Conservation (phyloP, 495 filamentous ascomycete genomes). For the Penicillium paradoxum region DNA sequence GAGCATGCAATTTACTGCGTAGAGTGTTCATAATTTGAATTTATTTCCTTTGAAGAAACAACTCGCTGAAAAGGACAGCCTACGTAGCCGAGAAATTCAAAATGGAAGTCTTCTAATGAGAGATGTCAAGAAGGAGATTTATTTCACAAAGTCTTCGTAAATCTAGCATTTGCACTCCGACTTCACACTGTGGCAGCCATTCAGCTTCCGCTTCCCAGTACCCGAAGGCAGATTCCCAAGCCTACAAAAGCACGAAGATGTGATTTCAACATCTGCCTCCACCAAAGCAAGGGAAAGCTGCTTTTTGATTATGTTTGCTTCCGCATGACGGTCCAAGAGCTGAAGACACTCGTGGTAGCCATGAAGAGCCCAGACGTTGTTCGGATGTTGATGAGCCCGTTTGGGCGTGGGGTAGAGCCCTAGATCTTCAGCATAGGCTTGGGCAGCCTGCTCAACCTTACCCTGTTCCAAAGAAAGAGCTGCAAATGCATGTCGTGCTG, state of each 20-base stretch:
- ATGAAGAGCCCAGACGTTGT: constrained; percentile 62
- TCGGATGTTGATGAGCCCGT: constrained; percentile 52
- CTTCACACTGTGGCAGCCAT: constrained; percentile 10
- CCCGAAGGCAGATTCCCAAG: constrained; percentile 13
- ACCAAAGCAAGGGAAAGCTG: constrained; percentile 46
- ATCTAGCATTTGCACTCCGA: constrained; percentile 7
- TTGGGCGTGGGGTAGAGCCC: constrained; percentile 49
- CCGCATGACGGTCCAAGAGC: constrained; percentile 39
- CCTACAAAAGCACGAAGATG: constrained; percentile 56
- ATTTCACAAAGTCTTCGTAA: neutral
- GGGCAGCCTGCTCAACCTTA: constrained; percentile 45
- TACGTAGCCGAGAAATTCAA: too few relatives aligned
- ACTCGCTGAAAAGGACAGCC: too few relatives aligned
- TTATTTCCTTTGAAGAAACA: too few relatives aligned
- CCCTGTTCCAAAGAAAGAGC: constrained; percentile 57
- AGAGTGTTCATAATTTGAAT: too few relatives aligned
- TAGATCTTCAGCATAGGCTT: constrained; percentile 54
- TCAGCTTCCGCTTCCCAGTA: constrained; percentile 2
- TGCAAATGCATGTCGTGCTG: constrained; percentile 57
- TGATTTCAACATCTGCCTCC: constrained; percentile 52
- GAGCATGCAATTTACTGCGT: too few relatives aligned
- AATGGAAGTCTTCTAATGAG: too few relatives aligned
- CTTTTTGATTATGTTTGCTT: constrained; percentile 45
- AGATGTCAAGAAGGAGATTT: neutral
- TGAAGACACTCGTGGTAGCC: constrained; percentile 57